Conservation (phyloP, 352 stramenopile genomes). For the Globisporangium echinulatum region DNA sequence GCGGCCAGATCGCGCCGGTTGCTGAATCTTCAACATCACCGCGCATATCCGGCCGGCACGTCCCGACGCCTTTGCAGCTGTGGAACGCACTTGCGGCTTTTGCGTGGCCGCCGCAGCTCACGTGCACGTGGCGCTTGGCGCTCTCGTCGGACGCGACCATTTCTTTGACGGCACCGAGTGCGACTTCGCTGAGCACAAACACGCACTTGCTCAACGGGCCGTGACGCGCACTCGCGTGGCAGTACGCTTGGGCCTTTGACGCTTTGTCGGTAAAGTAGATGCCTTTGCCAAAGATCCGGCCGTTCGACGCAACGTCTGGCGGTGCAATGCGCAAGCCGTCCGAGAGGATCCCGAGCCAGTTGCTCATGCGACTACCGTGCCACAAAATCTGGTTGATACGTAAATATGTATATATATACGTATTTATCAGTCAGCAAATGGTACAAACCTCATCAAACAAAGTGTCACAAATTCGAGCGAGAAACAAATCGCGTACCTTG, state of each 20-base stretch:
- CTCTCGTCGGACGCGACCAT: constrained; percentile 44
- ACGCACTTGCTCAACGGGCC: constrained; percentile 20
- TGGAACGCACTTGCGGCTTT: constrained; percentile 29
- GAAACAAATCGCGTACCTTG: constrained; percentile 22
- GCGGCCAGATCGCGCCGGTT: constrained; percentile 54
- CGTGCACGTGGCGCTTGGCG: constrained; percentile 43
- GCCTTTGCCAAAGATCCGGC: constrained; percentile 76
- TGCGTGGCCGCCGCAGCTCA: constrained; percentile 26
- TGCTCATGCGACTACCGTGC: constrained; percentile 81
- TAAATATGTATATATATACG: too few relatives aligned
- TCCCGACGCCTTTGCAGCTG: constrained; percentile 65
- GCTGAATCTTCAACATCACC: constrained; percentile 43
- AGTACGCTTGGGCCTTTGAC: constrained; percentile 66
- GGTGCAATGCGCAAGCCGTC: constrained; percentile 78
- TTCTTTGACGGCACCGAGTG: constrained; percentile 61
- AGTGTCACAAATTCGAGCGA: neutral
- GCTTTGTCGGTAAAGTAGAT: constrained; percentile 88
- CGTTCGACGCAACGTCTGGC: constrained; percentile 63
- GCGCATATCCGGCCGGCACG: constrained; percentile 39
- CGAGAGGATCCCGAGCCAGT: constrained; percentile 80
- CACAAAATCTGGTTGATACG: constrained; percentile 58
- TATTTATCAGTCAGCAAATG: neutral
- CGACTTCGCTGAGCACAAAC: constrained; percentile 60
- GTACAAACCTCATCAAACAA: constrained; percentile 1
- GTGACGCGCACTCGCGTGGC: constrained; percentile 34